Conservation (phyloP, 2,329 filamentous ascomycete species). For the Colletotrichum godetiae region DNA sequence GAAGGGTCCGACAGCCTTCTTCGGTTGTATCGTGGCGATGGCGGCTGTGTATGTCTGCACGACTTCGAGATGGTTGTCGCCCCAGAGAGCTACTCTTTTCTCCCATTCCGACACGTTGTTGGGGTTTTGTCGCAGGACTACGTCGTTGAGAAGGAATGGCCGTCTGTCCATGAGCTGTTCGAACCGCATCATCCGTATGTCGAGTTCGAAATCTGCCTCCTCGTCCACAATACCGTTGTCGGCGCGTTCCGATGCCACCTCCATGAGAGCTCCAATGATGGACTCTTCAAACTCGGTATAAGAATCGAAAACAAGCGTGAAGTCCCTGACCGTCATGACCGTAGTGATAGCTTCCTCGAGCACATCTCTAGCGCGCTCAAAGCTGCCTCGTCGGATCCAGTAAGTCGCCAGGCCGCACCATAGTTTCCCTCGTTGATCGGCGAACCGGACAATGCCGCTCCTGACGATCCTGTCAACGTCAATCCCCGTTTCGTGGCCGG, state of each 20-base stretch:
- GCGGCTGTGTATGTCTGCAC: conserved; percentile 96
- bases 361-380: conserved; percentile 90
- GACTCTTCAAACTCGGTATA: conserved; percentile 98
- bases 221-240: conserved; percentile 82
- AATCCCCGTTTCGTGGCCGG: conserved; percentile 83
- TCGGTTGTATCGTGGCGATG: conserved; percentile 91
- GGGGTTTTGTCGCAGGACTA: conserved; percentile 93
- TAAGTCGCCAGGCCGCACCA: conserved; percentile 97
- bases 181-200: conserved; percentile 97
- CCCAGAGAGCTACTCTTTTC: conserved; percentile 95
- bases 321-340: conserved; percentile 98
- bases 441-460: conserved; percentile 89
- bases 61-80: conserved; percentile 89
- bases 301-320: conserved; percentile 94
- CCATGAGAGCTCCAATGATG: conserved; percentile 91
- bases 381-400: conserved; percentile 93
- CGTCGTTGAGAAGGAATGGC: conserved; percentile 96
- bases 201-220: conserved; percentile 91
- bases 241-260: conserved; percentile 82
- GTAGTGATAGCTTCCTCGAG: conserved; percentile 98
- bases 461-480: conserved; percentile 93
- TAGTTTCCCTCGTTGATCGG: conserved; percentile 92
- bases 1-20: conserved; percentile 92
- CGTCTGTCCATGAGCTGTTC: conserved; percentile 98
- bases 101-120: conserved; percentile 98